Conservation (phyloP, 345 rosid species). For the Pistacia atlantica region DNA sequence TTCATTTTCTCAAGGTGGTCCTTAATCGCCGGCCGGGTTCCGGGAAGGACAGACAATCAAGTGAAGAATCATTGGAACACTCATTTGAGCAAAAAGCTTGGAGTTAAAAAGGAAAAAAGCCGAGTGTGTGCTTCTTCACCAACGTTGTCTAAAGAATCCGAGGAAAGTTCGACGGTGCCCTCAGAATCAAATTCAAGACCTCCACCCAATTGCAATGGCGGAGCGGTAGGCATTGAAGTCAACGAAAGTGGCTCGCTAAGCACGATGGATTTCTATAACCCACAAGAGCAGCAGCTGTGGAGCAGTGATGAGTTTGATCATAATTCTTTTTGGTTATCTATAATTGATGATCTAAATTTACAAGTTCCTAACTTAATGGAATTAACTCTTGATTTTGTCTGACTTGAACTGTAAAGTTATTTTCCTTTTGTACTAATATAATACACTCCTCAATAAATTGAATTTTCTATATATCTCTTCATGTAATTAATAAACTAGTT, state of each 20-base stretch:
- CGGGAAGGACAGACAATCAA: constrained; percentile 52
- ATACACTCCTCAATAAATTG: not conserved
- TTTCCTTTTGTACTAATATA: not conserved
- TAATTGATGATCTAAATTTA: constrained; percentile 5
- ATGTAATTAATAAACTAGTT: no score
- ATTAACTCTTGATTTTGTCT: constrained; percentile 25
- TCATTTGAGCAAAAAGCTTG: constrained; percentile 39
- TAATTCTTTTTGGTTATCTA: constrained; percentile 23
- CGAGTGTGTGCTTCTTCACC: constrained; percentile 6
- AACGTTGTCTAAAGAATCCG: not conserved
- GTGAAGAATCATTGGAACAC: constrained; percentile 56
- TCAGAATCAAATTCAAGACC: not conserved
- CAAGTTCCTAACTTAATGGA: constrained; percentile 23
- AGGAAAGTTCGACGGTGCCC: not conserved
- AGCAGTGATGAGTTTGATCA: not conserved
- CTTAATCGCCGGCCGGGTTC: constrained; percentile 46
- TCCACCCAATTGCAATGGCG: not conserved
- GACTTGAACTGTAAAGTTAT: constrained; percentile 15
- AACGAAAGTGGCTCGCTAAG: not conserved
- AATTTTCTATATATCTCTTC: not conserved
- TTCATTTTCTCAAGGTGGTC: constrained; percentile 37
- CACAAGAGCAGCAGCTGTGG: not conserved
- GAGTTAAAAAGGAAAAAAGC: constrained; percentile 2
- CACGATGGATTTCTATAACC: not conserved
- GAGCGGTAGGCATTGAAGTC: not conserved